A percentile compares a stretch with the other conserved stretches of the same genome.
Evolutionary conservation across 2,329 filamentous ascomycete species (phyloP).

Genomic region (Xylariaceae sp.): DNA sequence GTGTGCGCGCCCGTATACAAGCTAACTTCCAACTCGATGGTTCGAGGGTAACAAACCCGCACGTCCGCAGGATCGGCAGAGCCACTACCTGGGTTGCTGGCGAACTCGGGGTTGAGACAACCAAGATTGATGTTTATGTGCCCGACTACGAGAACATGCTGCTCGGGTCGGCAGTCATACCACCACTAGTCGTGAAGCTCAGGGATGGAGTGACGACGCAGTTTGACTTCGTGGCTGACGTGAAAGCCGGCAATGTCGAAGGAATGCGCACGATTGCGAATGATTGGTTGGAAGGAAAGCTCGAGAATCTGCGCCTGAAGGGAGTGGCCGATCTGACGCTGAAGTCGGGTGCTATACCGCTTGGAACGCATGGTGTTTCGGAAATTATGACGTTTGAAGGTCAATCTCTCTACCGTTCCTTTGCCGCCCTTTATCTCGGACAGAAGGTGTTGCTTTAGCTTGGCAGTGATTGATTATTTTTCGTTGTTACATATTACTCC

Average conservation of each 20-base stretch:
- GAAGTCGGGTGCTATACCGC: constrained; percentile 70
- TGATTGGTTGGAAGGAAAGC: constrained; percentile 77
- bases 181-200: constrained; percentile 69
- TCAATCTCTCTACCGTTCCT: constrained; percentile 64
- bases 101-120: constrained; percentile 67
- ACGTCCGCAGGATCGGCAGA: constrained; percentile 69
- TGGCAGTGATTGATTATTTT: constrained; percentile 16
- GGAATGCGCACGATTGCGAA: constrained; percentile 75
- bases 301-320: constrained; percentile 64
- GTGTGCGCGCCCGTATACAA: constrained; percentile 73
- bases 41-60: constrained; percentile 63
- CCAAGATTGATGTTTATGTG: constrained; percentile 69
- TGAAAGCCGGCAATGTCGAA: constrained; percentile 70
- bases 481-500: not conserved
- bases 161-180: constrained; percentile 71
- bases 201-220: constrained; percentile 71
- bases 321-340: constrained; percentile 69
- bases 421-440: constrained; percentile 57
- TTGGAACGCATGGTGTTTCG: constrained; percentile 71
- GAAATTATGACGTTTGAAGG: constrained; percentile 77
- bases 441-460: constrained; percentile 45
- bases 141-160: constrained; percentile 76
- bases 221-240: constrained; percentile 72
- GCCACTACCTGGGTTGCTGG: constrained; percentile 75
- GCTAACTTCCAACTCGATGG: constrained; percentile 79